phyloP scores from a whole-genome alignment of 129 eudicot genomes.

The Glebionis coronaria region DNA sequence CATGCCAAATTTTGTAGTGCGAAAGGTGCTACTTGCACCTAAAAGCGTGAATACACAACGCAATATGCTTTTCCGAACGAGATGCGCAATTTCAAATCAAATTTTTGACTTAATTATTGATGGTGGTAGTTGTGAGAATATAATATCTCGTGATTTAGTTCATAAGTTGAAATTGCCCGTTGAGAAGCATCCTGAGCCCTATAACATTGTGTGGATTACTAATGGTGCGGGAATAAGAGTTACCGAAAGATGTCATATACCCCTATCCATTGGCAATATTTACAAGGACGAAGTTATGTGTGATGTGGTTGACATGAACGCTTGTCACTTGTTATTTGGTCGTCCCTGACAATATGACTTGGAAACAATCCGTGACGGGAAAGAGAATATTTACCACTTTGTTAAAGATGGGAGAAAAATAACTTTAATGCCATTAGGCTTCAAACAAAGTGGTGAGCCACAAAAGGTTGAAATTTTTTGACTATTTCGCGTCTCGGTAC shows the following conservation, averaged over 20 bases:
- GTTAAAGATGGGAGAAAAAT: neutral
- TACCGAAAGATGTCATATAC: neutral
- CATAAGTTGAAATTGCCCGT: neutral
- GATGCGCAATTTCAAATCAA: neutral
- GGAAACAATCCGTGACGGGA: neutral
- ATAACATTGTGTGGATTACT: neutral
- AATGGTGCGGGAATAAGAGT: neutral
- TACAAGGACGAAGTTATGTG: neutral
- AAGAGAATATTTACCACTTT: neutral
- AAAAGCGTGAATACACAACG: neutral
- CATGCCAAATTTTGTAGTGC: neutral
- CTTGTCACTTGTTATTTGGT: too few species aligned
- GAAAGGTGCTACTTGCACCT: neutral
- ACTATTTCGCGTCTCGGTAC: neutral
- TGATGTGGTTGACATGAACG: neutral
- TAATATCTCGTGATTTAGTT: neutral
- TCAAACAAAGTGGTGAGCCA: neutral
- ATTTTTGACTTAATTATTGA: neutral
- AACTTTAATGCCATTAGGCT: neutral
- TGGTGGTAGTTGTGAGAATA: neutral
- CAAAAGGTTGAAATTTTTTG: neutral
- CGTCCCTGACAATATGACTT: too few species aligned
- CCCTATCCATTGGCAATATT: neutral
- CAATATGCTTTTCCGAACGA: neutral
- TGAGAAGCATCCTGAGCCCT: neutral